phyloP scores from a whole-genome alignment of 2,329 filamentous ascomycete genomes.

The Diaporthe capsici region DNA sequence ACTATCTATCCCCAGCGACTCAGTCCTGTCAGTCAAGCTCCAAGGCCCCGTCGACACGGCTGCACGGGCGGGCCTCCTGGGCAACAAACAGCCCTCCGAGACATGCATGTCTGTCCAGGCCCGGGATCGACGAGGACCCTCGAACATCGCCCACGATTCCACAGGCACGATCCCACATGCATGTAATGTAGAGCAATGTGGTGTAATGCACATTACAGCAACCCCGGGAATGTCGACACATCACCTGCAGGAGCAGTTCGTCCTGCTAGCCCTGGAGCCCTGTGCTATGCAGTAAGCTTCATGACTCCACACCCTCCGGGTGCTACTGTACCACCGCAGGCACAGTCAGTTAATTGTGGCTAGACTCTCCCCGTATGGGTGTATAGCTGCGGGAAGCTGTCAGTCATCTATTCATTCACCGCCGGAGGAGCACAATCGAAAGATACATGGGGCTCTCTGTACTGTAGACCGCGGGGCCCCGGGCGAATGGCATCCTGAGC shows the following conservation, averaged over 20 bases:
- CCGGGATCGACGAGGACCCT: constrained; percentile 17
- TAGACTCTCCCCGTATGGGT: neutral
- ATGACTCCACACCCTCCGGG: constrained; percentile 17
- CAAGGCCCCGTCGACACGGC: neutral
- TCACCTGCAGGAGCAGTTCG: constrained; percentile 28
- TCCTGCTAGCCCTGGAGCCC: constrained; percentile 20
- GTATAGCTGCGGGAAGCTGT: constrained; percentile 10
- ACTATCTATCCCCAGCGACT: neutral
- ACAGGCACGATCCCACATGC: constrained; percentile 33
- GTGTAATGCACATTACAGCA: constrained; percentile 17
- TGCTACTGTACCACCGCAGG: constrained; percentile 26
- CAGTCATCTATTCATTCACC: constrained; percentile 5
- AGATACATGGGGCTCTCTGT: constrained; percentile 8
- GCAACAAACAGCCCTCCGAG: neutral
- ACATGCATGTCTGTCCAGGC: constrained; percentile 6
- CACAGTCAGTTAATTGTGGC: constrained; percentile 17
- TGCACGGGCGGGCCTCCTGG: neutral
- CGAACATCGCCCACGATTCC: constrained; percentile 21
- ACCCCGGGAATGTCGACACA: constrained; percentile 17
- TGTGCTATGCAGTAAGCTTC: constrained; percentile 28
- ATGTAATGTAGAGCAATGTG: constrained; percentile 31
- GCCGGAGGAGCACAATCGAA: neutral
- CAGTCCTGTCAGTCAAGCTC: neutral
- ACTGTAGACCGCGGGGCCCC: constrained; percentile 13
- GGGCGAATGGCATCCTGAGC: constrained; percentile 31